Evolutionary conservation across 768 basidiomycete genomes (phyloP).

Genomic region (Hygrophorus russula): DNA sequence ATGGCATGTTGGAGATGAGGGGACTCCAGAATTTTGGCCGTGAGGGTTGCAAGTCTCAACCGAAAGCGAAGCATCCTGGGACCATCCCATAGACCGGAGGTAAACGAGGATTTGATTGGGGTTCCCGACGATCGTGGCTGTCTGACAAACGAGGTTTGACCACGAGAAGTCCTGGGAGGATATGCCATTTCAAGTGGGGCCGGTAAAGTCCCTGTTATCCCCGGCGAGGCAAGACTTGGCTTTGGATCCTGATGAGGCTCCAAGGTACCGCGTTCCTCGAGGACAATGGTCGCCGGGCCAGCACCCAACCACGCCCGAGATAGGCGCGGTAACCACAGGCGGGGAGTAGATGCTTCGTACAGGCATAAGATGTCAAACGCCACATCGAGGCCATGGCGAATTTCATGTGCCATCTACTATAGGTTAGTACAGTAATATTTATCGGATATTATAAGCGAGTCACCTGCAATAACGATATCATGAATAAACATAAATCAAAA

Average conservation of each 20-base stretch:
- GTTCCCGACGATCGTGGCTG: too few relatives aligned
- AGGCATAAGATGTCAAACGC: slow-evolving; percentile 17
- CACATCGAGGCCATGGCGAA: slow-evolving; percentile 22
- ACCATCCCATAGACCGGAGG: slow-evolving; percentile 15
- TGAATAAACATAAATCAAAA: slow-evolving; percentile 25
- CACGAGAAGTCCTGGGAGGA: too few relatives aligned
- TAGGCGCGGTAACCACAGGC: slow-evolving; percentile 29
- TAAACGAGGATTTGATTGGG: neutral
- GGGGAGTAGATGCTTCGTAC: slow-evolving; percentile 20
- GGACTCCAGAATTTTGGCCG: slow-evolving; percentile 24
- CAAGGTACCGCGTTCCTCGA: slow-evolving; percentile 12
- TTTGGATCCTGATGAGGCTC: slow-evolving; percentile 9
- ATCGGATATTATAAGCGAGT: neutral
- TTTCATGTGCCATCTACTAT: slow-evolving; percentile 31
- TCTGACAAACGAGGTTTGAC: too few relatives aligned
- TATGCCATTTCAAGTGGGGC: slow-evolving; percentile 12
- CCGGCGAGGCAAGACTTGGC: slow-evolving; percentile 15
- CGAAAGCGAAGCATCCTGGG: slow-evolving; percentile 17
- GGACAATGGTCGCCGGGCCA: slow-evolving; percentile 16
- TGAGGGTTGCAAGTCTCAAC: slow-evolving; percentile 20
- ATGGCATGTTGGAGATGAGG: slow-evolving; percentile 32
- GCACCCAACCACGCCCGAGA: slow-evolving; percentile 32
- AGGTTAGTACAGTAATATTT: neutral
- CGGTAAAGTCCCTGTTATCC: slow-evolving; percentile 19
- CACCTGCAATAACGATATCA: slow-evolving; percentile 36